Base-by-base conservation (phyloP, 2,329 filamentous ascomycete species). In the Geosmithia flava region DNA sequence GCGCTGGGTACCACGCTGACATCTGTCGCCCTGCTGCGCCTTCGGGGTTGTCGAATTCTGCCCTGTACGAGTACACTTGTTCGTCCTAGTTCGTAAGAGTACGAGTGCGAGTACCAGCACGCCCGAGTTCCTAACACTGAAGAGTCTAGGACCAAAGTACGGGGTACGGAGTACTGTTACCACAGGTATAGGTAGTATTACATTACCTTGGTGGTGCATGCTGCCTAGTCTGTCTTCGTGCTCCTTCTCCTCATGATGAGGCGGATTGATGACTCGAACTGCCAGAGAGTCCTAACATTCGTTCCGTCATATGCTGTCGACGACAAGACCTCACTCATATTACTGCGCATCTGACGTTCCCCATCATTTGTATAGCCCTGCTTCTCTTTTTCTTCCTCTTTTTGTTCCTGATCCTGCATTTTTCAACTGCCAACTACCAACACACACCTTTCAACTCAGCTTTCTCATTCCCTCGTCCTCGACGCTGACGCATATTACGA, bases 261-360 rank as follows among this genome's bases (percentile, higher is more conserved):
- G 45, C 45, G 45, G 45, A 19, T 33, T 37, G 47, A 48, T 48
- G 47, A 48, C 47, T 48, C 47, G 40, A 48, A 40, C 20, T 23
- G 23, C 47, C 23, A 49, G 49, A 47, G 44, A 49, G 49, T 49
- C 47, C 47, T 47, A 47, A 42, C 41, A 37, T 37, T 37, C 33
- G 23, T 27, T 37, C 13, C 47, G 43, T 48, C 47, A 48, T 48
- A 37, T 37, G 6, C 47, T 48, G 41, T 23, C 45, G 10, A 16
- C n/a, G 46, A 42, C 47, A 48, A 47, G 23, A 40, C 44, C 40
- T 46, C 44, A 29, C 41, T 43, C 37, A 44, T 42, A 30, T 44
- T 37, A 17, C 39, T 41, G 3, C 45, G 30, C 49, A 47, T 47
- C 49, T 51, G 49, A 51, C 49, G 47, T 46, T 44, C 27, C n/a